A percentile compares a stretch with the other conserved stretches of the same genome.
Conservation (phyloP, 1,139 yeast genomes). For the Oligophagozyma castellii region DNA sequence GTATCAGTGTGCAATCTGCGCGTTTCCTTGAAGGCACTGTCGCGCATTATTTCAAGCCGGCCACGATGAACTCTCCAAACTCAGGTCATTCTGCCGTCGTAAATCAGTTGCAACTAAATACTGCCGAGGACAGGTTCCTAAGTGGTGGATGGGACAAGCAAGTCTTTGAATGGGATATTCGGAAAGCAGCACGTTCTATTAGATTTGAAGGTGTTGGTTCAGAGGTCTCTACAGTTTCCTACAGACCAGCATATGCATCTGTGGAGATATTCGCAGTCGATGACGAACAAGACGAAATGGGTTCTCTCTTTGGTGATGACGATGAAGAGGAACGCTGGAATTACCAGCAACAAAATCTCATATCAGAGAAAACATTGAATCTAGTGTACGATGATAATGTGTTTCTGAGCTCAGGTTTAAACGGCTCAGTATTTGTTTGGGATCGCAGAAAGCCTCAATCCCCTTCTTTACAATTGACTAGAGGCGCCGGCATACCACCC, state of each 20-base stretch:
- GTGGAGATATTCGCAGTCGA: conserved; percentile 20
- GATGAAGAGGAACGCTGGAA: conserved; percentile 38
- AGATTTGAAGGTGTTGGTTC: conserved; percentile 47
- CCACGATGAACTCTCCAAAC: conserved; percentile 22
- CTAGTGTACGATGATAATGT: conserved; percentile 38
- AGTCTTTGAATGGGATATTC: conserved; percentile 75
- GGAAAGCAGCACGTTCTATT: conserved; percentile 43
- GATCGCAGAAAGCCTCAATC: conserved; percentile 43
- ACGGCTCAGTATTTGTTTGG: conserved; percentile 77
- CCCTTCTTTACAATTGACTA: conserved; percentile 41
- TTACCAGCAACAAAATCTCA: conserved; percentile 1
- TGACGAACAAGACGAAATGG: conserved; percentile 50
- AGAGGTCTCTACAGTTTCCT: conserved; percentile 66
- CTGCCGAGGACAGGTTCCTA: conserved; percentile 36
- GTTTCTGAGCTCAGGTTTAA: conserved; percentile 70
- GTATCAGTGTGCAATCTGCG: conserved; percentile 71
- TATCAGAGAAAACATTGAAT: conserved; percentile 16
- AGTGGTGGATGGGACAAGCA: conserved; percentile 89
- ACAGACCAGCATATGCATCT: conserved; percentile 58
- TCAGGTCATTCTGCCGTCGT: conserved; percentile 63
- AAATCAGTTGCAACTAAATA: conserved; percentile 52
- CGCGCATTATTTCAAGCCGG: conserved; percentile 47
- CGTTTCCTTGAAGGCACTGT: conserved; percentile 74
- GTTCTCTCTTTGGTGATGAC: conserved; percentile 68
- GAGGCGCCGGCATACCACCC: conserved; percentile 66